These are phyloP conservation scores for Inonotus hispidus DNA, from an alignment of 1,284 basidiomycete species.

Conservation along the genomic window DNA sequence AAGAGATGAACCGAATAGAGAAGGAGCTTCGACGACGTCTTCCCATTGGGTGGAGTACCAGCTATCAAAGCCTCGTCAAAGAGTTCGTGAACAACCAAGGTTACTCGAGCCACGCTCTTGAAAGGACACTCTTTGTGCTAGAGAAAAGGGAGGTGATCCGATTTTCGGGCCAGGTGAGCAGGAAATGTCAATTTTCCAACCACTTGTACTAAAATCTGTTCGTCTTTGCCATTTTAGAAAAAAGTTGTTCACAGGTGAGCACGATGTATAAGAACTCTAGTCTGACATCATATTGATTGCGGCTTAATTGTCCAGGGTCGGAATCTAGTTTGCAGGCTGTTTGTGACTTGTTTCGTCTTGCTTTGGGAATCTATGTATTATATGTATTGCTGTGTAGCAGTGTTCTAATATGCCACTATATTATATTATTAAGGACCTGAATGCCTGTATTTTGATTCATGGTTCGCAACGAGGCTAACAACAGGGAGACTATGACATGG, in stretches of 20 bases:
- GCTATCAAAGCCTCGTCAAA: conserved; percentile 88
- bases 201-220: conserved; percentile 13
- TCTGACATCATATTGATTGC: not conserved
- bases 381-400: not conserved
- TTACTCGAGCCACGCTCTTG: conserved; percentile 87
- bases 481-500: no score
- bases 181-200: not conserved
- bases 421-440: no score
- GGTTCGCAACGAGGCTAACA: no score
- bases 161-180: conserved; percentile 72
- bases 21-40: conserved; percentile 84
- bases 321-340: not conserved
- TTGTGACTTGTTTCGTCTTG: not conserved
- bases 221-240: conserved; percentile 36
- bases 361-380: not conserved
- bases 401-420: no score
- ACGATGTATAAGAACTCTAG: not conserved
- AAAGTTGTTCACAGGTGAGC: conserved; percentile 43
- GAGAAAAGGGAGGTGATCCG: conserved; percentile 95
- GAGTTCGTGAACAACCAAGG: conserved; percentile 95
- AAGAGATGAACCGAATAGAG: conserved; percentile 92
- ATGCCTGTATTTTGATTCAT: no score
- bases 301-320: not conserved
- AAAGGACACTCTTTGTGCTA: conserved; percentile 86
- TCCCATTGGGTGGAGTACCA: conserved; percentile 96